Percentiles rank a stretch among this genome's conserved stretches.
Conservation (phyloP, 2,329 filamentous ascomycete genomes). For the Teratosphaeria destructans region DNA sequence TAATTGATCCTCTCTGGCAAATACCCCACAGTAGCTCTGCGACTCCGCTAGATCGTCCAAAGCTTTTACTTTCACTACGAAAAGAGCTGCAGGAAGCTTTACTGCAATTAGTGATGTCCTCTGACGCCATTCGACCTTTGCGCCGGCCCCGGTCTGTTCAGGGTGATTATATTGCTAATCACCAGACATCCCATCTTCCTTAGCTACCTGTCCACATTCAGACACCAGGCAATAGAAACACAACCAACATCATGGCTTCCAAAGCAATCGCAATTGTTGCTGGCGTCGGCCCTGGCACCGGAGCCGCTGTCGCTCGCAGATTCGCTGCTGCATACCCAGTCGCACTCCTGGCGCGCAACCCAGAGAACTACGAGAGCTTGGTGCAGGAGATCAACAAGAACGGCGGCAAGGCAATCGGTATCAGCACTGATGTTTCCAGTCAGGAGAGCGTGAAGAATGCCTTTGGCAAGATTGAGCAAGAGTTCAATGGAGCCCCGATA, state of each 20-base stretch:
- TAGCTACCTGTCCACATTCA: not conserved
- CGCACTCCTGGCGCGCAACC: conserved; percentile 60
- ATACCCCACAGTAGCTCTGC: not conserved
- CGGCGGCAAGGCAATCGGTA: conserved; percentile 61
- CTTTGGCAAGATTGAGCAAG: conserved; percentile 51
- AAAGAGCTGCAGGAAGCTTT: not conserved
- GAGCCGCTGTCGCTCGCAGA: conserved; percentile 49
- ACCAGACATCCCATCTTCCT: not conserved
- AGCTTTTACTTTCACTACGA: not conserved
- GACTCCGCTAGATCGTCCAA: not conserved
- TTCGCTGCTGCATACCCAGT: conserved; percentile 60
- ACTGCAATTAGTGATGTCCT: not conserved
- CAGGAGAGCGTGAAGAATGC: conserved; percentile 46
- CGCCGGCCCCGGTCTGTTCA: not conserved
- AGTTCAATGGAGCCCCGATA: conserved; percentile 40
- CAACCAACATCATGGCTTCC: conserved; percentile 25
- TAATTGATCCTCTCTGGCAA: not conserved
- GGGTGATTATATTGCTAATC: not conserved
- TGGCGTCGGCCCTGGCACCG: conserved; percentile 61
- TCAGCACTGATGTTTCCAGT: conserved; percentile 55
- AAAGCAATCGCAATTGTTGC: conserved; percentile 59
- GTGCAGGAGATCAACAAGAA: conserved; percentile 56
- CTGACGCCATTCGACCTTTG: not conserved
- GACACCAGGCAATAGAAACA: not conserved
- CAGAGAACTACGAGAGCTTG: conserved; percentile 54